Conservation (phyloP, 768 basidiomycete species). For the Russula sp. region DNA sequence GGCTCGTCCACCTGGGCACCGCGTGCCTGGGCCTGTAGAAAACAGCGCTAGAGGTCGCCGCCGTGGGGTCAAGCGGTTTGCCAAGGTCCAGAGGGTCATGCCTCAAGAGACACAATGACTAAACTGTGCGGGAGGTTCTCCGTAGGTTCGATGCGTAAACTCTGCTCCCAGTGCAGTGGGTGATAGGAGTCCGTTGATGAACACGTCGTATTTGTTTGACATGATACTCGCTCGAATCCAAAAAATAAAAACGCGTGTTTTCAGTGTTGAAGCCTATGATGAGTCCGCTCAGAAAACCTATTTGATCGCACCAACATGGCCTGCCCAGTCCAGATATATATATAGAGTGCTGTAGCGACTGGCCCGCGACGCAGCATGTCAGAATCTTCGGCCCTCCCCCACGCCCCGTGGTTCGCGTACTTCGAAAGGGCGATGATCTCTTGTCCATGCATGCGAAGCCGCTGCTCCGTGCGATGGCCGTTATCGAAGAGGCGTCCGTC, state of each 20-base stretch:
- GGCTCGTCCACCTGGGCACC: conserved; percentile 1
- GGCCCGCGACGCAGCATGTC: too few relatives aligned
- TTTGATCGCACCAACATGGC: neutral
- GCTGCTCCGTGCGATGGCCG: neutral
- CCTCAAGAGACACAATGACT: too few relatives aligned
- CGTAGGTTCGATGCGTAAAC: conserved; percentile 3
- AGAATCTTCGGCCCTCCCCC: neutral
- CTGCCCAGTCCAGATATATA: too few relatives aligned
- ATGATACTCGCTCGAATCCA: neutral
- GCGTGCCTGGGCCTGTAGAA: conserved; percentile 9
- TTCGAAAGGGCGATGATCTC: conserved; percentile 5
- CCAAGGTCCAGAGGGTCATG: neutral
- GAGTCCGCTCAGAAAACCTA: neutral
- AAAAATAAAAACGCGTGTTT: conserved; percentile 9
- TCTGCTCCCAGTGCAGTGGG: too few relatives aligned
- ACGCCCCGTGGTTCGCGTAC: too few relatives aligned
- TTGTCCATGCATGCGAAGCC: neutral
- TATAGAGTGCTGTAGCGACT: too few relatives aligned
- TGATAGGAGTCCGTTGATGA: conserved; percentile 3
- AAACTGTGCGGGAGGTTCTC: neutral
- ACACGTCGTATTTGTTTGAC: neutral
- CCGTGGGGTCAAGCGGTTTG: neutral
- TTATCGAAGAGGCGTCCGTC: too few relatives aligned
- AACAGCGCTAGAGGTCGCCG: too few relatives aligned
- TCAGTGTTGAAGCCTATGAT: conserved; percentile 7